phyloP scores from a whole-genome alignment of 495 filamentous ascomycete species.

The Podospora anserina region DNA sequence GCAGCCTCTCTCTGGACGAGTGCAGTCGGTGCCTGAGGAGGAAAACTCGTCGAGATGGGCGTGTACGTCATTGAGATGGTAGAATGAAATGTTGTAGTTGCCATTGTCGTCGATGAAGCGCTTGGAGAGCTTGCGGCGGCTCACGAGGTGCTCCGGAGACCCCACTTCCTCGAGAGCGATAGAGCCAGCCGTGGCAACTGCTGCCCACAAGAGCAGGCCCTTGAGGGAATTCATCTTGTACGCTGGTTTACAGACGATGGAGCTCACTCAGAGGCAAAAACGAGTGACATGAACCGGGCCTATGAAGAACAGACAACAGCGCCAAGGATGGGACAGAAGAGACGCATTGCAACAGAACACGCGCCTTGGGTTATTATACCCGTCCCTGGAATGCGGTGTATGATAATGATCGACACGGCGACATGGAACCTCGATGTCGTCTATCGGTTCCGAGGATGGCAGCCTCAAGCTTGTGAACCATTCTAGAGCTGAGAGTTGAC shows the following conservation, averaged over 20 bases:
- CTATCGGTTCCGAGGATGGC: background rate
- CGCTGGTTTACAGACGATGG: background rate
- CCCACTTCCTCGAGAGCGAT: slow-evolving; percentile 16
- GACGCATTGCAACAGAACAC: background rate
- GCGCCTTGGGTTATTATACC: background rate
- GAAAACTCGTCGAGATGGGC: slow-evolving; percentile 57
- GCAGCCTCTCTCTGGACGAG: slow-evolving; percentile 47
- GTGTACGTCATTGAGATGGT: slow-evolving; percentile 62
- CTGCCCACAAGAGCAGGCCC: background rate
- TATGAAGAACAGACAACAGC: background rate
- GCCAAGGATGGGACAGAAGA: background rate
- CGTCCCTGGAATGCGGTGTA: background rate
- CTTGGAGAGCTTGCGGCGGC: slow-evolving; percentile 41
- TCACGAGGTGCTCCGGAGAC: slow-evolving; percentile 36
- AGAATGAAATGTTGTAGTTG: slow-evolving; percentile 59
- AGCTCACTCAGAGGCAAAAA: background rate
- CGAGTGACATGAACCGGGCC: background rate
- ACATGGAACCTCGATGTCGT: background rate
- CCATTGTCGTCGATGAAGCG: slow-evolving; percentile 50
- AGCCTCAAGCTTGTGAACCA: background rate
- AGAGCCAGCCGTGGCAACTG: background rate
- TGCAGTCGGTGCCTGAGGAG: slow-evolving; percentile 54
- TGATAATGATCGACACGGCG: background rate
- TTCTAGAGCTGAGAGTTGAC: background rate
- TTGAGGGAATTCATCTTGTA: background rate